Evolutionary conservation across 164 flowering plant species (phyloP), one percentile per base, ranked within the genome.

Genomic region (Macadamia integrifolia): DNA sequence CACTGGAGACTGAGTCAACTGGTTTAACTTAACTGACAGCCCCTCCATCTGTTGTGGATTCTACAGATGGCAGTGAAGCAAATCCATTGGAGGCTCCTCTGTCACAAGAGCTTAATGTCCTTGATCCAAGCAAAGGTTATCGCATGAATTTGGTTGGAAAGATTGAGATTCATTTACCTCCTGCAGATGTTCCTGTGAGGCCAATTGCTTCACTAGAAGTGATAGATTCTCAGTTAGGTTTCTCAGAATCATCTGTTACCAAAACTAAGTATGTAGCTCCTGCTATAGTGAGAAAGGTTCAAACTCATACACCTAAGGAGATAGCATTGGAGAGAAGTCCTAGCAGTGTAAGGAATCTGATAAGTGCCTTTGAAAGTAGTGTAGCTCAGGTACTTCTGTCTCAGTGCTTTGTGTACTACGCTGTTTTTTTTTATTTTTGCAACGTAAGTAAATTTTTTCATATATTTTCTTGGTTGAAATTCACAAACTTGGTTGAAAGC

Each of bases 291-390:
- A 69, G 67, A 50, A 80, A 73, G 69, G 69, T 66, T 44, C 60
- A 17, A 56, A 49, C 43, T 64, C 65, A 15, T 48, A 48, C 58
- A 29, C n/a, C 74, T 43, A 74, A 78, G 61, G 79, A 71, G 71
- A 66, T 61, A 43, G 64, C 73, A 13, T 11, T 70, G 35, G 72
- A 71, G 72, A 81, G 65, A 73, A 74, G 76, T 74, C 82, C 84
- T 9, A 88, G 84, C 77, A 83, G 69, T 74, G 86, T 91, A 44
- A 84, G 76, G 75, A 86, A 83, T 56, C 83, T 91, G 85, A 83
- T 88, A n/a, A 81, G 77, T 77, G 88, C 87, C 60, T 86, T 91
- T 60, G 94, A 91, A 76, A 75, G 64, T 75, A 79, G 73, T 69
- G 80, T 58, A 65, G 6, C 76, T 65, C 83, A 84, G 97, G 94